Evolutionary conservation across 495 filamentous ascomycete species (phyloP).

Genomic region (Penicillium crystallinum): DNA sequence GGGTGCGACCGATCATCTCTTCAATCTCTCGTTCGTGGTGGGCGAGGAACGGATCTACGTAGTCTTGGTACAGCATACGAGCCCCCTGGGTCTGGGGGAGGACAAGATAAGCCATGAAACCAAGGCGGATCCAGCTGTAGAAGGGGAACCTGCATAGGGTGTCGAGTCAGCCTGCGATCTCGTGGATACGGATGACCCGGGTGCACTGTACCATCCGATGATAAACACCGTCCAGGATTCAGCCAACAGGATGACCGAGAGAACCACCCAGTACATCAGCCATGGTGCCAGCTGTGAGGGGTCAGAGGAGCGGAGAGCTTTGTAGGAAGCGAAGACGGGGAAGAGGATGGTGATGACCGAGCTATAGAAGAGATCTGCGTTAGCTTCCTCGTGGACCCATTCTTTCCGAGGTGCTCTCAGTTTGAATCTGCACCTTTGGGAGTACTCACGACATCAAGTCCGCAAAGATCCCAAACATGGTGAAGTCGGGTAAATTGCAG

Average conservation of each 20-base stretch:
- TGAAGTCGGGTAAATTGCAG: constrained; percentile 6
- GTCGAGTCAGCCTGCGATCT: too few relatives aligned
- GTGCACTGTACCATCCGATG: constrained; percentile 60
- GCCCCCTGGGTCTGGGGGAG: constrained; percentile 95
- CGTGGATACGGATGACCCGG: neutral
- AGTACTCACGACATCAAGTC: constrained; percentile 68
- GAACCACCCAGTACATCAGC: constrained; percentile 98
- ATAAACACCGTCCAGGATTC: constrained; percentile 87
- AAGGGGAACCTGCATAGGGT: constrained; percentile 69
- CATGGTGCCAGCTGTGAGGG: constrained; percentile 92
- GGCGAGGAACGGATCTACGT: constrained; percentile 82
- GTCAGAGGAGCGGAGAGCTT: constrained; percentile 89
- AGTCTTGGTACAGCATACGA: constrained; percentile 71
- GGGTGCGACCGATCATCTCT: constrained; percentile 72
- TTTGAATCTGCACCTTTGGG: neutral
- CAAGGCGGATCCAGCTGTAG: constrained; percentile 86
- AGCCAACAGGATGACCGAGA: constrained; percentile 72
- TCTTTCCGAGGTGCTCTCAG: neutral
- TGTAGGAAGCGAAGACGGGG: constrained; percentile 96
- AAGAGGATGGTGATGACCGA: constrained; percentile 89
- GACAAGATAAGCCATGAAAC: constrained; percentile 89
- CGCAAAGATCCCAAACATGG: constrained; percentile 78
- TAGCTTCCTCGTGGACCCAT: constrained; percentile 5
- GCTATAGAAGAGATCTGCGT: constrained; percentile 22
- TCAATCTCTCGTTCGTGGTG: constrained; percentile 90